Evolutionary conservation across 2,329 filamentous ascomycete species (phyloP).

Genomic region (Coleophoma eucalyptorum): DNA sequence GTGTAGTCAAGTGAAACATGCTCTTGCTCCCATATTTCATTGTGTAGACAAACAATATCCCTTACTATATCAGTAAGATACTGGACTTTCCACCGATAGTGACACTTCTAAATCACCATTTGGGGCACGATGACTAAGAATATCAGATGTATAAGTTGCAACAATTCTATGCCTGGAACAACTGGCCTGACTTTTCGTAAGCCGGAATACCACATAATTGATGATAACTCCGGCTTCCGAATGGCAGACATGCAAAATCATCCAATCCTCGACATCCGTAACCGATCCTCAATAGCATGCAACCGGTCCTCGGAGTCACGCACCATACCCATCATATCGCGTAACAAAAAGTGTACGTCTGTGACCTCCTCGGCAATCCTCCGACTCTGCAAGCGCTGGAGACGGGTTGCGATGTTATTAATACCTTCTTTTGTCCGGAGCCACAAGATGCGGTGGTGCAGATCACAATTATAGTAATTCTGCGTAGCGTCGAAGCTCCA

Average conservation of each 20-base stretch:
- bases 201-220: no score
- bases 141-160: no score
- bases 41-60: no score
- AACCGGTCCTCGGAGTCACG: conserved; percentile 11
- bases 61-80: no score
- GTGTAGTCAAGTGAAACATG: no score
- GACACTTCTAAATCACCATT: no score
- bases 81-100: no score
- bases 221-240: no score
- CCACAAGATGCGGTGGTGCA: conserved; percentile 14
- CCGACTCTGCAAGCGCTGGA: conserved; percentile 14
- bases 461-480: conserved; percentile 15
- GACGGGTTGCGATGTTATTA: conserved; percentile 11
- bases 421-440: conserved; percentile 13
- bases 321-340: conserved; percentile 16
- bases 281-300: conserved; percentile 12
- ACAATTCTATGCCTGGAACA: no score
- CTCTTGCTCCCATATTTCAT: no score
- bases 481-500: conserved; percentile 22
- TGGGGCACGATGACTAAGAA: no score
- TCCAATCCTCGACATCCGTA: conserved; percentile 14
- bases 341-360: conserved; percentile 13
- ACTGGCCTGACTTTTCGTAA: no score
- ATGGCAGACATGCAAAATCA: neutral
- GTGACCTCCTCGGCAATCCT: conserved; percentile 17